Conservation (phyloP, 306 rosid species). For the Cicer chorassanicum region DNA sequence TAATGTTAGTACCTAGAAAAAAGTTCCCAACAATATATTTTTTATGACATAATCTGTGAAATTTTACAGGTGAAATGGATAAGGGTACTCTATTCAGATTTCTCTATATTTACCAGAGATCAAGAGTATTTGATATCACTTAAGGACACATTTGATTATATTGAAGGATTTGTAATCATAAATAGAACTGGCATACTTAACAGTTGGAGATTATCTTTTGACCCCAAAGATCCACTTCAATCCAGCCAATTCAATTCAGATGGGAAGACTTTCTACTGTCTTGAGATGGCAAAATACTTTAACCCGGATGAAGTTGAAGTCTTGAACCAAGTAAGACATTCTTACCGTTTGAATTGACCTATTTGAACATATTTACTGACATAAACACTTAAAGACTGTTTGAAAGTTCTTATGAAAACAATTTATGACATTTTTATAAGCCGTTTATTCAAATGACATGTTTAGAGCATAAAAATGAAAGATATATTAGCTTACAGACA, state of each 20-base stretch:
- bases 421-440: too few relatives aligned
- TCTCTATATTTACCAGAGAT: constrained; percentile 69
- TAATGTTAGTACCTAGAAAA: neutral
- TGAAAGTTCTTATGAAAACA: too few relatives aligned
- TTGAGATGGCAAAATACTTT: constrained; percentile 87
- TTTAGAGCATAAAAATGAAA: too few relatives aligned
- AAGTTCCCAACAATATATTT: constrained; percentile 3
- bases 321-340: constrained; percentile 63
- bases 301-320: constrained; percentile 62
- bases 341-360: neutral
- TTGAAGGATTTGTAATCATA: constrained; percentile 88
- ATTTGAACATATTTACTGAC: too few relatives aligned
- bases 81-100: constrained; percentile 85
- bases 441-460: too few relatives aligned
- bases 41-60: constrained; percentile 32
- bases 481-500: too few relatives aligned
- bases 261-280: constrained; percentile 78
- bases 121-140: constrained; percentile 86
- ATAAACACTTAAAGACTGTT: too few relatives aligned
- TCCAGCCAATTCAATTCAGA: constrained; percentile 77
- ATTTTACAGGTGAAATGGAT: constrained; percentile 88
- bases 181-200: constrained; percentile 81
- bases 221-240: constrained; percentile 70
- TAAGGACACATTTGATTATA: constrained; percentile 70
- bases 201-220: constrained; percentile 88